phyloP scores from a whole-genome alignment of 2,329 filamentous ascomycete genomes.

The Aspergillus sp. region DNA sequence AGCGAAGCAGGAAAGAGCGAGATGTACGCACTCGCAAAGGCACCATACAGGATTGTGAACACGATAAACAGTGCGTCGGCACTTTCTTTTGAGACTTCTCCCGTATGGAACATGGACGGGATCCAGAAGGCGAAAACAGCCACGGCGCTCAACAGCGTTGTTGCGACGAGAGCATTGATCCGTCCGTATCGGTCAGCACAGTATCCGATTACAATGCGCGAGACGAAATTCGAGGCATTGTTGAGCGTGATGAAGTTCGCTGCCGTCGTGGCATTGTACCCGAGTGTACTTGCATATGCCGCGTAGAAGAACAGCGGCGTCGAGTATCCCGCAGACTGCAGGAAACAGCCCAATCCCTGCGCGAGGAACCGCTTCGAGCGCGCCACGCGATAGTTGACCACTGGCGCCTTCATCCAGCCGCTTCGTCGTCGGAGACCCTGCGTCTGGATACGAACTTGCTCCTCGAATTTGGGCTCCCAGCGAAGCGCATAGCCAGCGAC shows the following conservation, averaged over 20 bases:
- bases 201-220: constrained; percentile 45
- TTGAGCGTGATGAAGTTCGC: constrained; percentile 48
- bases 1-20: constrained; percentile 47
- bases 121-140: constrained; percentile 35
- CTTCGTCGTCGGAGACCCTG: constrained; percentile 21
- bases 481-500: constrained; percentile 30
- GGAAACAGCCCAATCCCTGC: constrained; percentile 41
- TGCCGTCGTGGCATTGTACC: constrained; percentile 41
- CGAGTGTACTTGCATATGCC: constrained; percentile 46
- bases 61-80: constrained; percentile 37
- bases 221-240: constrained; percentile 48
- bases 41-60: constrained; percentile 41
- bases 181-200: constrained; percentile 45
- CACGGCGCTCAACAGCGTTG: constrained; percentile 36
- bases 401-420: constrained; percentile 32
- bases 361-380: constrained; percentile 40
- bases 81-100: constrained; percentile 14
- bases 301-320: constrained; percentile 48
- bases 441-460: constrained; percentile 27
- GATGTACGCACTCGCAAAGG: constrained; percentile 47
- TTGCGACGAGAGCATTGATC: constrained; percentile 46
- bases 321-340: constrained; percentile 47
- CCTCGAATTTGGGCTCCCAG: constrained; percentile 37
- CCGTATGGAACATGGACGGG: constrained; percentile 26
- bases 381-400: constrained; percentile 37